Conservation (phyloP, 2,329 filamentous ascomycete genomes). For the Colletotrichum cereale region DNA sequence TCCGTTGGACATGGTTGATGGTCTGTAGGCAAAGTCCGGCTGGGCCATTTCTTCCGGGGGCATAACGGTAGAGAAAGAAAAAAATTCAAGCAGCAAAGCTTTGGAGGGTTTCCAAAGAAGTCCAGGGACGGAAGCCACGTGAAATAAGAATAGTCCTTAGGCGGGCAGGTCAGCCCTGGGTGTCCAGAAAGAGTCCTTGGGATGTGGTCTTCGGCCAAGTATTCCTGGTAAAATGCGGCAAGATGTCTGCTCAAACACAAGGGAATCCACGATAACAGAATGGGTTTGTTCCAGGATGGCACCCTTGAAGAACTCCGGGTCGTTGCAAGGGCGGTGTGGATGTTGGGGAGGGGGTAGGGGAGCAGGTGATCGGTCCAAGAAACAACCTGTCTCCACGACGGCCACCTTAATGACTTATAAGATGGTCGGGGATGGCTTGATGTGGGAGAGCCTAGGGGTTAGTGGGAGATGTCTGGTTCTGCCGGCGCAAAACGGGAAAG, state of each 20-base stretch:
- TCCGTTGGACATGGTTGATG: constrained; percentile 59
- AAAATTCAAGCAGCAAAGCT: constrained; percentile 36
- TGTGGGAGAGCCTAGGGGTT: constrained; percentile 39
- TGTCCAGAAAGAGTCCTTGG: constrained; percentile 39
- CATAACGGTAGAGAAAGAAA: constrained; percentile 46
- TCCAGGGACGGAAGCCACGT: constrained; percentile 40
- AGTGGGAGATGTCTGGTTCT: constrained; percentile 41
- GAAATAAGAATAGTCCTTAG: constrained; percentile 42
- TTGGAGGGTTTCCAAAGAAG: constrained; percentile 19
- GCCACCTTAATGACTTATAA: constrained; percentile 39
- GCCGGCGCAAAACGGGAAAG: constrained; percentile 42
- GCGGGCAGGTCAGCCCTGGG: constrained; percentile 39
- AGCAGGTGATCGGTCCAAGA: constrained; percentile 43
- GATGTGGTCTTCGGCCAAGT: constrained; percentile 38
- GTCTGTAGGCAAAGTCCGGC: constrained; percentile 62
- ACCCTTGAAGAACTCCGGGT: constrained; percentile 38
- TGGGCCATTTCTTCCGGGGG: constrained; percentile 59
- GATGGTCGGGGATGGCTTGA: constrained; percentile 32
- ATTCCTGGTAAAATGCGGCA: constrained; percentile 41
- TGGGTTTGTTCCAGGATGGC: constrained; percentile 41
- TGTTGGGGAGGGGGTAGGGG: constrained; percentile 32
- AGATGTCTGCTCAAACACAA: constrained; percentile 41
- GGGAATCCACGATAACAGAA: constrained; percentile 42
- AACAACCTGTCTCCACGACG: constrained; percentile 41
- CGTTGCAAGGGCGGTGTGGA: constrained; percentile 42